Evolutionary conservation across 768 basidiomycete genomes (phyloP).

Genomic region (Rossbeevera mucosa): DNA sequence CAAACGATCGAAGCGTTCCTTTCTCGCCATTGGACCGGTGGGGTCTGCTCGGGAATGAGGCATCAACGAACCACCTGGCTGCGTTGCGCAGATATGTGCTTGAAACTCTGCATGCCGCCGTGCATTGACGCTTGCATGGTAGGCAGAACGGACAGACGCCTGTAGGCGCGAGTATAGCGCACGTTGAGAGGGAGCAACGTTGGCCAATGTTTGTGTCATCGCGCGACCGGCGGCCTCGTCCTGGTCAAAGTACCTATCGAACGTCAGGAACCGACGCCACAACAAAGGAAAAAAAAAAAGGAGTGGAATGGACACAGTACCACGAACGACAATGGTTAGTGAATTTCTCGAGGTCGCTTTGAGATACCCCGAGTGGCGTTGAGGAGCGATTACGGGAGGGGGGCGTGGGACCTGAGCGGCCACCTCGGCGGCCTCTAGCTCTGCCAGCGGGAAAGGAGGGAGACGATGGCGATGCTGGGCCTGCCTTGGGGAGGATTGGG

Average conservation of each 20-base stretch:
- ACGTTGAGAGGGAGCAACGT: conserved; percentile 76
- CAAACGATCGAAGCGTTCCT: conserved; percentile 74
- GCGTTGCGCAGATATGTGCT: conserved; percentile 74
- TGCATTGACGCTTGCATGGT: conserved; percentile 74
- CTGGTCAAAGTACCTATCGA: conserved; percentile 74
- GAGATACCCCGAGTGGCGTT: conserved; percentile 62
- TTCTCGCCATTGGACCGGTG: conserved; percentile 55
- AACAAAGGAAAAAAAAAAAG: neutral
- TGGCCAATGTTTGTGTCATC: conserved; percentile 80
- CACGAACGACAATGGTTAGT: conserved; percentile 74
- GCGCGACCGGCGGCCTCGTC: conserved; percentile 71
- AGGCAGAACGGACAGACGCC: conserved; percentile 79
- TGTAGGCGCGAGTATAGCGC: conserved; percentile 85
- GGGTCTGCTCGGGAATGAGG: conserved; percentile 71
- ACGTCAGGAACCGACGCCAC: conserved; percentile 6
- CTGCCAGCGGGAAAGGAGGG: conserved; percentile 49
- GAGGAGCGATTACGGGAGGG: conserved; percentile 57
- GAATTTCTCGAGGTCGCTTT: conserved; percentile 73
- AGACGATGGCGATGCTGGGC: conserved; percentile 51
- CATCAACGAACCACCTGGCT: conserved; percentile 74
- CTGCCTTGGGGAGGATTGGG: conserved; percentile 37
- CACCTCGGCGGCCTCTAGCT: conserved; percentile 45
- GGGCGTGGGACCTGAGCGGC: conserved; percentile 47
- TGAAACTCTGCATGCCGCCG: conserved; percentile 80
- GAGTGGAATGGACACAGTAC: conserved; percentile 36